phyloP scores from a whole-genome alignment of 78 protist genomes.

The Dictyostelium intermedium region DNA sequence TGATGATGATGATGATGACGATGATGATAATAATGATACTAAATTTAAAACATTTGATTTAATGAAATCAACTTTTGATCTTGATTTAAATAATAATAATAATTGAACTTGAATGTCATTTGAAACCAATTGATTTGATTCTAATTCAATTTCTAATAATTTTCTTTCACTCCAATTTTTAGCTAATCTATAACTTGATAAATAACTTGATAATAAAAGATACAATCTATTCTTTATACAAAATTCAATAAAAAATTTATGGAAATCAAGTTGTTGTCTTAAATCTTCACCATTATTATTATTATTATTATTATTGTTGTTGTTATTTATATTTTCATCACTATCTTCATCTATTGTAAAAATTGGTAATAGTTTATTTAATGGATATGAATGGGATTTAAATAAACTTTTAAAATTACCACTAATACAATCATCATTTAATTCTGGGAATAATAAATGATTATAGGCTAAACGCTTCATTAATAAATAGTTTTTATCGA shows the following conservation, averaged over 20 bases:
- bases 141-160: slow-evolving; percentile 6
- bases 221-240: slow-evolving; percentile 28
- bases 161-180: background rate
- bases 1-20: background rate
- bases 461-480: slow-evolving; percentile 27
- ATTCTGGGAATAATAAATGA: slow-evolving; percentile 34
- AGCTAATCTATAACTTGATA: slow-evolving; percentile 13
- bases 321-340: background rate
- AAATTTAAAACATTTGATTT: slow-evolving; percentile 34
- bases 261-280: slow-evolving; percentile 37
- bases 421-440: background rate
- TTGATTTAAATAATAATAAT: slow-evolving; percentile 20
- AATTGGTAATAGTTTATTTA: slow-evolving; percentile 27
- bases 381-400: slow-evolving; percentile 44
- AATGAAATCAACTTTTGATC: slow-evolving; percentile 5
- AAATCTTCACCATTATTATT: background rate
- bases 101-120: slow-evolving; percentile 2
- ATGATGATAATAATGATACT: background rate
- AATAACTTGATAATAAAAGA: slow-evolving; percentile 32
- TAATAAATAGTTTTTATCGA: background rate
- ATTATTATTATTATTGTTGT: background rate
- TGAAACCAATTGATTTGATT: background rate
- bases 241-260: slow-evolving; percentile 43
- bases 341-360: background rate
- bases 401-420: background rate